Evolutionary conservation across 2,329 filamentous ascomycete genomes (phyloP).

Genomic region (Colletotrichum sp.): DNA sequence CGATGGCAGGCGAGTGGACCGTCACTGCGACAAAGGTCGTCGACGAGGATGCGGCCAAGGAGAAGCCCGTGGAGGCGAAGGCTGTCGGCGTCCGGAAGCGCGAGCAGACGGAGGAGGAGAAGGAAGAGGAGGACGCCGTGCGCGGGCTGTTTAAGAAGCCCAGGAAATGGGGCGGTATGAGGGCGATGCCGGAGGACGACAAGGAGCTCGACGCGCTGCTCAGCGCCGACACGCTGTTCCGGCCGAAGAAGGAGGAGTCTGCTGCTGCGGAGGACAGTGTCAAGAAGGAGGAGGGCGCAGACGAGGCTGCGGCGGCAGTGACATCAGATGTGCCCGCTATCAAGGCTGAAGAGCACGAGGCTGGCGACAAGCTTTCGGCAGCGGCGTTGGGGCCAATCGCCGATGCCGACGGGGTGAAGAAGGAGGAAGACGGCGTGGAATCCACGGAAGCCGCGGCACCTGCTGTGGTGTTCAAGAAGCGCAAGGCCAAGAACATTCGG

Average conservation of each 20-base stretch:
- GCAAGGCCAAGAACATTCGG: conserved; percentile 71
- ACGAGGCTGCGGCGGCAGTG: conserved; percentile 28
- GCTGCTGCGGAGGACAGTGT: conserved; percentile 26
- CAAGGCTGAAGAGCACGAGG: conserved; percentile 36
- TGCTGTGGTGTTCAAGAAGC: conserved; percentile 77
- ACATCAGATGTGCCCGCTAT: conserved; percentile 31
- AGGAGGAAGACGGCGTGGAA: conserved; percentile 38
- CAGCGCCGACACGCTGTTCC: conserved; percentile 37
- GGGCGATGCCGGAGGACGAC: conserved; percentile 51
- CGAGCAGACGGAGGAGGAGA: conserved; percentile 63
- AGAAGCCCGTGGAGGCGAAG: conserved; percentile 47
- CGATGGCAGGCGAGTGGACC: conserved; percentile 89
- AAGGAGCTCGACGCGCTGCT: conserved; percentile 69
- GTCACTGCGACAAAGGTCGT: conserved; percentile 69
- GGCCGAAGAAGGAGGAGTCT: conserved; percentile 33
- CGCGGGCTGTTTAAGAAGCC: conserved; percentile 66
- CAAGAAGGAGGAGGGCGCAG: conserved; percentile 33
- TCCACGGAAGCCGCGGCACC: conserved; percentile 39
- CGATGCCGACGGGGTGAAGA: conserved; percentile 38
- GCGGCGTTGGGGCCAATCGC: neutral
- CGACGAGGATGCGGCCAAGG: conserved; percentile 44
- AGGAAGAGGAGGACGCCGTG: conserved; percentile 65
- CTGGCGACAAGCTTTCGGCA: conserved; percentile 7
- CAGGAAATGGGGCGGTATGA: conserved; percentile 58
- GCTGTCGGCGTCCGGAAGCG: conserved; percentile 68